Evolutionary conservation across 2,329 filamentous ascomycete species (phyloP).

Genomic region (Aspergillus glaucus): DNA sequence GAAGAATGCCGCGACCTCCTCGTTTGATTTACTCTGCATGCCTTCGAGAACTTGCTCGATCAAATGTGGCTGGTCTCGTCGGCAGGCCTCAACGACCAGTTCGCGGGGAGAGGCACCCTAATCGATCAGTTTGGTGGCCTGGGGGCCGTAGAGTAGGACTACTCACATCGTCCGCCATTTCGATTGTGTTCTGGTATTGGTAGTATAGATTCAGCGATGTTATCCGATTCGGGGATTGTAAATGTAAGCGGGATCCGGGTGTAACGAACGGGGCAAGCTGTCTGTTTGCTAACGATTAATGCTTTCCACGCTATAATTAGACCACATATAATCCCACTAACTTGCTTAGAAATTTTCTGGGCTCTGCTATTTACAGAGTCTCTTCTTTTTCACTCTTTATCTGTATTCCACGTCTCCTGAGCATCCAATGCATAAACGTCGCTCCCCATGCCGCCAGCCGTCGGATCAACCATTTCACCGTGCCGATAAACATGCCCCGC

Average conservation of each 20-base stretch:
- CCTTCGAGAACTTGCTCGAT: constrained; percentile 65
- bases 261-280: not conserved
- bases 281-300: not conserved
- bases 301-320: not conserved
- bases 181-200: constrained; percentile 1
- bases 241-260: constrained; percentile 6
- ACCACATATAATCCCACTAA: not conserved
- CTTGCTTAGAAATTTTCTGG: too few species aligned
- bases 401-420: not conserved
- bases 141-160: not conserved
- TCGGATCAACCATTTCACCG: constrained; percentile 17
- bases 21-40: constrained; percentile 51
- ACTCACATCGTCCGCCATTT: constrained; percentile 41
- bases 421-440: constrained; percentile 18
- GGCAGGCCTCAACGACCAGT: constrained; percentile 84
- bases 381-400: not conserved
- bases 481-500: constrained; percentile 10
- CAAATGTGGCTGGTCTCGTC: constrained; percentile 84
- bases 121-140: constrained; percentile 3
- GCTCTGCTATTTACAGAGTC: not conserved
- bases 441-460: constrained; percentile 16
- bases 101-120: constrained; percentile 82
- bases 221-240: constrained; percentile 6
- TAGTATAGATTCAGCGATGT: not conserved
- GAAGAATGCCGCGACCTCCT: constrained; percentile 67